Evolutionary conservation across 2,329 filamentous ascomycete species (phyloP).

Genomic region (Claviceps spartinae): DNA sequence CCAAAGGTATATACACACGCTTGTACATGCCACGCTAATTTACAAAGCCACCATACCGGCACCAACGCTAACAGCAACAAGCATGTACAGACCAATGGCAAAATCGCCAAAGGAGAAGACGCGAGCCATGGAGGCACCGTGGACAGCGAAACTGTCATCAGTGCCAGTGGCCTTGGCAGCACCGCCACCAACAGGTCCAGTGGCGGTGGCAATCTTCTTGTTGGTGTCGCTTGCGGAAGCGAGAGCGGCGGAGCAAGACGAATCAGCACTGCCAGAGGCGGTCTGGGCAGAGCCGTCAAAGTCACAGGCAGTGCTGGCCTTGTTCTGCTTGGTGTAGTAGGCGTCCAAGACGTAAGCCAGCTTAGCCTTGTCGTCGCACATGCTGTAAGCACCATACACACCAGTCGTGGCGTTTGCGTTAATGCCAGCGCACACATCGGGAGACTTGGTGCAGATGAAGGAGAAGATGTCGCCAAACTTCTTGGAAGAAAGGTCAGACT

Average conservation of each 20-base stretch:
- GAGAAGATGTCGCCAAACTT: constrained; percentile 58
- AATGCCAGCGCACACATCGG: constrained; percentile 53
- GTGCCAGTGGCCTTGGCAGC: constrained; percentile 1
- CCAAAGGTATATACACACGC: neutral
- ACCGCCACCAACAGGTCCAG: constrained; percentile 4
- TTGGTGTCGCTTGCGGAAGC: constrained; percentile 47
- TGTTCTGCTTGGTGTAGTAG: constrained; percentile 51
- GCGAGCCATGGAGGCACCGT: constrained; percentile 17
- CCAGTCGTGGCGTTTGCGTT: constrained; percentile 51
- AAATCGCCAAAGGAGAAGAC: constrained; percentile 33
- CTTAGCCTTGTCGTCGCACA: constrained; percentile 58
- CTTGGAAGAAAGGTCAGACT: constrained; percentile 39
- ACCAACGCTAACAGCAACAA: constrained; percentile 38
- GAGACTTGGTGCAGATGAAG: constrained; percentile 51
- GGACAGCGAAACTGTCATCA: constrained; percentile 5
- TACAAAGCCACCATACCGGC: constrained; percentile 42
- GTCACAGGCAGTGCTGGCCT: constrained; percentile 47
- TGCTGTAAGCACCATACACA: constrained; percentile 63
- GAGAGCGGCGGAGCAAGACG: constrained; percentile 45
- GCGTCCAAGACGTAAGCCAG: constrained; percentile 60
- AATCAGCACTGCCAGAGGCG: constrained; percentile 32
- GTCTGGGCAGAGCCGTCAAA: constrained; percentile 53
- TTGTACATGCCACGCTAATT: constrained; percentile 9
- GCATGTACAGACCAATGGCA: constrained; percentile 35
- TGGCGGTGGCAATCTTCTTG: constrained; percentile 11